Conservation (phyloP, 495 filamentous ascomycete species). For the Penicillium crystallinum region DNA sequence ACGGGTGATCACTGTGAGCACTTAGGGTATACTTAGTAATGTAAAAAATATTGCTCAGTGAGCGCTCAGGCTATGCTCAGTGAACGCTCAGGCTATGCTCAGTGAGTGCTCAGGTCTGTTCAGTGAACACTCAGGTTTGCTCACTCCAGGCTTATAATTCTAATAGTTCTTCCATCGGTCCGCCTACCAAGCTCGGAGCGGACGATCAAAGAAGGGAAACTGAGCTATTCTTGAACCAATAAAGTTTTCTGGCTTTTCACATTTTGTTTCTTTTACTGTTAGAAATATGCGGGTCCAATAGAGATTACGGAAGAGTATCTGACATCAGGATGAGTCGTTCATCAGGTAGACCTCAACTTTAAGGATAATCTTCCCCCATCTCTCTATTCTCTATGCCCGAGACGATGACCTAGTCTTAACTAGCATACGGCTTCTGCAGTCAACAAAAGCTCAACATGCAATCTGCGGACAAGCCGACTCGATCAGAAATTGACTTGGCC, state of each 20-base stretch:
- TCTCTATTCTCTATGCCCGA: neutral
- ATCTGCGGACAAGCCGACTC: neutral
- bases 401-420: neutral
- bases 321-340: neutral
- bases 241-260: neutral
- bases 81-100: too few species aligned
- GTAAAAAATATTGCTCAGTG: too few species aligned
- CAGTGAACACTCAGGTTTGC: too few species aligned
- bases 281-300: neutral
- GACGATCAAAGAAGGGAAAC: neutral
- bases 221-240: neutral
- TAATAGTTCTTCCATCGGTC: neutral
- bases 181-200: neutral
- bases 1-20: too few species aligned
- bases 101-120: too few species aligned
- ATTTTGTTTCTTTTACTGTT: neutral
- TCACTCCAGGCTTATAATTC: neutral
- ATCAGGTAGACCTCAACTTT: neutral
- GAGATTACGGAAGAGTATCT: neutral
- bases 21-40: too few species aligned
- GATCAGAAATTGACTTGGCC: neutral
- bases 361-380: neutral
- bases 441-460: neutral
- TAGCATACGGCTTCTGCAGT: neutral
- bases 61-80: too few species aligned